Evolutionary conservation across 257 asterid species (phyloP).

Genomic region (Solanum paucissectum): DNA sequence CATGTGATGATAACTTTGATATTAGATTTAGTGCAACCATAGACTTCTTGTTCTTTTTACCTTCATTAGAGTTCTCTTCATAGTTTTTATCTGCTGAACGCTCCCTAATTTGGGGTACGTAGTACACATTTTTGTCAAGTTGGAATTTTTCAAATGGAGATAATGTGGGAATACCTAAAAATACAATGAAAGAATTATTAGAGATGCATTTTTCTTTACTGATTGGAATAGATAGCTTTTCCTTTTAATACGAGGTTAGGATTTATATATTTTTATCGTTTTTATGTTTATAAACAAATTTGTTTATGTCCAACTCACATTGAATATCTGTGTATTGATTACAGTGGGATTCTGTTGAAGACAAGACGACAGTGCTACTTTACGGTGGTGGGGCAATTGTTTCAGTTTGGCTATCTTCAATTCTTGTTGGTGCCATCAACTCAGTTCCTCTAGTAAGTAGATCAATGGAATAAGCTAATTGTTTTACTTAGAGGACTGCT

Average conservation of each 20-base stretch:
- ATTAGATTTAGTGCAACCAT: background rate
- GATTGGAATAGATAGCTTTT: background rate
- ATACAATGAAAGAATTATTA: background rate
- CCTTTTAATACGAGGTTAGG: background rate
- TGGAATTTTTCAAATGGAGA: background rate
- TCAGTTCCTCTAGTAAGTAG: constrained; percentile 82
- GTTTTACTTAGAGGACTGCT: background rate
- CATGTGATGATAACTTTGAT: background rate
- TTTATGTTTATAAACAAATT: background rate
- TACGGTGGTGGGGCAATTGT: constrained; percentile 63
- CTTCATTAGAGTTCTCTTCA: background rate
- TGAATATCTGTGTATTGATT: constrained; percentile 6
- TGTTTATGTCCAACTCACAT: background rate
- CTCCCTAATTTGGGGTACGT: background rate
- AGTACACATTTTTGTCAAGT: background rate
- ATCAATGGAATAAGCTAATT: background rate
- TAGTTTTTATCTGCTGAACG: background rate
- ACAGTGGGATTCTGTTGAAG: constrained; percentile 86
- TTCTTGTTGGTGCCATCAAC: constrained; percentile 71
- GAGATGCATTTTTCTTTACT: background rate
- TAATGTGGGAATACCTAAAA: background rate
- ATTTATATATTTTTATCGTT: background rate
- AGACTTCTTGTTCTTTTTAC: background rate
- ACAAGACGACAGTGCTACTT: constrained; percentile 47
- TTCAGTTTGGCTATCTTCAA: constrained; percentile 76